phyloP scores from a whole-genome alignment of 2,329 filamentous ascomycete genomes.

The Botrytis squamosa region DNA sequence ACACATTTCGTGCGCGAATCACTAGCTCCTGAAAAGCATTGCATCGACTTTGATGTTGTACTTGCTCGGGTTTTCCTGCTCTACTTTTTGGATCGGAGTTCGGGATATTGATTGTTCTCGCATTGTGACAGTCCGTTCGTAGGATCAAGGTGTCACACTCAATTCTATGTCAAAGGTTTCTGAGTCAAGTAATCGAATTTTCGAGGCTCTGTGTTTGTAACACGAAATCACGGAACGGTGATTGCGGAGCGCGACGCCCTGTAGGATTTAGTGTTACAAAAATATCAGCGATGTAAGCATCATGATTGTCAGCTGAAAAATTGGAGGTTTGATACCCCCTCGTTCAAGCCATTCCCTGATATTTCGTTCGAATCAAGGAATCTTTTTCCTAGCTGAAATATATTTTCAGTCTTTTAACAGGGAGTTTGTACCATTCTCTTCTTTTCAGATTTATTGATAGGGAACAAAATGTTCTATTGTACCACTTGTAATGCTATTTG shows the following conservation, averaged over 20 bases:
- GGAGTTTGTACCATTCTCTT: neutral
- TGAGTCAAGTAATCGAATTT: neutral
- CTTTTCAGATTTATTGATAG: neutral
- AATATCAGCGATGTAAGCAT: neutral
- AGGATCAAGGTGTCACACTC: neutral
- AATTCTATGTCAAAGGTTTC: neutral
- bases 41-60: neutral
- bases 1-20: neutral
- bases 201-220: constrained; percentile 8
- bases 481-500: neutral
- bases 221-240: neutral
- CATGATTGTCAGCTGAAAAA: neutral
- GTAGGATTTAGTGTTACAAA: neutral
- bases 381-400: neutral
- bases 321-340: neutral
- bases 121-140: neutral
- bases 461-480: neutral
- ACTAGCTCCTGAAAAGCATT: neutral
- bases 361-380: neutral
- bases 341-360: neutral
- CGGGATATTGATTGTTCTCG: neutral
- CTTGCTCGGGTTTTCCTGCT: neutral
- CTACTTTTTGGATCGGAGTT: constrained; percentile 1
- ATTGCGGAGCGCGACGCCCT: neutral
- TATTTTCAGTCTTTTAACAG: neutral